Evolutionary conservation across 1,139 yeast species (phyloP).

Genomic region (Oligophagozyma castellii): DNA sequence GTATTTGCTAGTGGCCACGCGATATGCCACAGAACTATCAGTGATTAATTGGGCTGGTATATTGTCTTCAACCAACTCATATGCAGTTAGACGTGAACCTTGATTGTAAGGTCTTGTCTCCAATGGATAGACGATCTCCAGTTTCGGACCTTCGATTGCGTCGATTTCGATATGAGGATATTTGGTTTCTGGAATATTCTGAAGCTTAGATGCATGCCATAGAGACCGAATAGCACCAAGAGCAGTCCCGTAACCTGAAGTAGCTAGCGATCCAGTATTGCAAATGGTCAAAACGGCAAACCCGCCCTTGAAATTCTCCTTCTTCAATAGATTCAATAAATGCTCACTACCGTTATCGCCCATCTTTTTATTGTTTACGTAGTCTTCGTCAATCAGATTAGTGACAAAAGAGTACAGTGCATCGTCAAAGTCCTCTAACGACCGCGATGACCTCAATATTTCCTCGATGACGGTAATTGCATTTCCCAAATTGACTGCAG

Average conservation of each 20-base stretch:
- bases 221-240: conserved; percentile 78
- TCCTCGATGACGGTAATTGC: conserved; percentile 51
- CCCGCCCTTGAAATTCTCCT: conserved; percentile 44
- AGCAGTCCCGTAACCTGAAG: conserved; percentile 97
- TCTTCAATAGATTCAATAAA: conserved; percentile 34
- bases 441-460: conserved; percentile 22
- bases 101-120: conserved; percentile 96
- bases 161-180: conserved; percentile 9
- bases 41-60: conserved; percentile 84
- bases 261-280: conserved; percentile 83
- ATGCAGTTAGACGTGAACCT: conserved; percentile 88
- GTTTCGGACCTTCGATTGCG: conserved; percentile 21
- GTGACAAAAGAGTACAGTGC: conserved; percentile 39
- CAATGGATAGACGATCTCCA: conserved; percentile 52
- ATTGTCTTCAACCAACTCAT: conserved; percentile 69
- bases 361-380: conserved; percentile 57
- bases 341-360: conserved; percentile 75
- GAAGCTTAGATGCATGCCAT: conserved; percentile 29
- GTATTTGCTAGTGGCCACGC: conserved; percentile 34
- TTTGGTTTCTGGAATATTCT: too few relatives aligned
- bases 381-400: conserved; percentile 57
- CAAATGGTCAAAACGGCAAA: conserved; percentile 79
- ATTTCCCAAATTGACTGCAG: conserved; percentile 84
- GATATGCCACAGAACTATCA: conserved; percentile 82
- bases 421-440: conserved; percentile 26